These are phyloP conservation scores for Pueraria montana DNA, from an alignment of 306 rosid genomes.

Conservation along the genomic window DNA sequence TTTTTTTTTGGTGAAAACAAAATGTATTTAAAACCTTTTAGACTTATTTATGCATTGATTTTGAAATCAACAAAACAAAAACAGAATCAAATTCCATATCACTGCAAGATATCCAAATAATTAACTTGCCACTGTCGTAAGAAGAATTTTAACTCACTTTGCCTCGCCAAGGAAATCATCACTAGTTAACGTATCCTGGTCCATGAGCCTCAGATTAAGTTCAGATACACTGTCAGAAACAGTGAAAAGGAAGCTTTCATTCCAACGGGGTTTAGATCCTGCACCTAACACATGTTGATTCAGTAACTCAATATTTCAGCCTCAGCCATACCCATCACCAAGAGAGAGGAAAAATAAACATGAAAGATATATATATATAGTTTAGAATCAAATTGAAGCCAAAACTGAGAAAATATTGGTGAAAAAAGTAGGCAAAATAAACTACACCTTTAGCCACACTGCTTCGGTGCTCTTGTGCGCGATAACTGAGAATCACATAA, in stretches of 20 bases:
- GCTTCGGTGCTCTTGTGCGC: slow-evolving; percentile 58
- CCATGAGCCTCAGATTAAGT: slow-evolving; percentile 54
- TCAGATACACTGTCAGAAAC: slow-evolving; percentile 49
- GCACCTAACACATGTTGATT: slow-evolving; percentile 21
- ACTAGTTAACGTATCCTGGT: slow-evolving; percentile 39
- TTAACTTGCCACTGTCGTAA: neutral
- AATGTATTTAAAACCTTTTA: no score
- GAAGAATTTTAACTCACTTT: slow-evolving; percentile 40
- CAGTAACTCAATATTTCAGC: no score
- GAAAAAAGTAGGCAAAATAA: neutral
- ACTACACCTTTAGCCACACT: slow-evolving; percentile 50
- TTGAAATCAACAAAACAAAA: neutral
- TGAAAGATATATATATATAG: no score
- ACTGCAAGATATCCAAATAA: neutral
- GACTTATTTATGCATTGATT: neutral
- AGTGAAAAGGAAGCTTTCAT: slow-evolving; percentile 59
- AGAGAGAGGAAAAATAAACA: no score
- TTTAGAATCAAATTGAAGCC: no score
- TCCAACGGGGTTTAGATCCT: slow-evolving; percentile 57
- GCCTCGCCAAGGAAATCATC: slow-evolving; percentile 59
- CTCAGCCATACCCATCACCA: no score
- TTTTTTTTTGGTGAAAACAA: no score
- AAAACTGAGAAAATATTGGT: neutral
- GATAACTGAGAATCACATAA: slow-evolving; percentile 54
- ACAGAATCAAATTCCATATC: neutral